Conservation (phyloP, 2,329 filamentous ascomycete genomes). For the Penicillium hesseltinei region DNA sequence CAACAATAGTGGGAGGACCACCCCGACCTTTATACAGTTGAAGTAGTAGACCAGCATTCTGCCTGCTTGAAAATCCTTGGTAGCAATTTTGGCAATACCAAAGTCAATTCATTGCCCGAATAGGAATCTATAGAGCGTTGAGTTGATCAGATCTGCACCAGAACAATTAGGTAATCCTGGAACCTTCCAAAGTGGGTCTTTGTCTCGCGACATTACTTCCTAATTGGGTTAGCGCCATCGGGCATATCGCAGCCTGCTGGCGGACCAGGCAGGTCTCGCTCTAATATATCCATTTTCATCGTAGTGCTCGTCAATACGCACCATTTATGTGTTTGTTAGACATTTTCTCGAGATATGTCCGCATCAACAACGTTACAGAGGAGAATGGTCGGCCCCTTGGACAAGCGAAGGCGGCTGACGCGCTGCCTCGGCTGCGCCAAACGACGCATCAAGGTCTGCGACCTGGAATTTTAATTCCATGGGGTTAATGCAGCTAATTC, state of each 20-base stretch:
- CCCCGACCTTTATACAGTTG: background rate
- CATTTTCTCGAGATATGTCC: background rate
- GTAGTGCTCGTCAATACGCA: background rate
- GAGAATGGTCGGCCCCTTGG: conserved; percentile 6
- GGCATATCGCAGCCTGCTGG: background rate
- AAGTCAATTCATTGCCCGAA: background rate
- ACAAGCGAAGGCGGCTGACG: conserved; percentile 6
- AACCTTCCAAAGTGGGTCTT: background rate
- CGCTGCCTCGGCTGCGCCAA: conserved; percentile 7
- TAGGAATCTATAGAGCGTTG: background rate
- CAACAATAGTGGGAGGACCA: background rate
- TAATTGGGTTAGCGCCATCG: background rate
- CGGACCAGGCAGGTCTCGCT: background rate
- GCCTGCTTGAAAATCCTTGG: background rate
- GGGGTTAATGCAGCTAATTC: background rate
- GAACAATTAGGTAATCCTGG: background rate
- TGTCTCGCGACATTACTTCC: background rate
- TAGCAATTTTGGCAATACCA: background rate
- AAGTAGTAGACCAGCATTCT: background rate
- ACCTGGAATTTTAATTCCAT: background rate
- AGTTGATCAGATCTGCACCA: background rate
- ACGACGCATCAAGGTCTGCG: conserved; percentile 7
- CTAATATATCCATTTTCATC: background rate
- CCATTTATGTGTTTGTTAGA: background rate
- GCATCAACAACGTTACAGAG: background rate